A percentile compares a stretch with the other conserved stretches of the same genome.
Evolutionary conservation across 495 filamentous ascomycete species (phyloP).

Genomic region (Arthonia radiata): DNA sequence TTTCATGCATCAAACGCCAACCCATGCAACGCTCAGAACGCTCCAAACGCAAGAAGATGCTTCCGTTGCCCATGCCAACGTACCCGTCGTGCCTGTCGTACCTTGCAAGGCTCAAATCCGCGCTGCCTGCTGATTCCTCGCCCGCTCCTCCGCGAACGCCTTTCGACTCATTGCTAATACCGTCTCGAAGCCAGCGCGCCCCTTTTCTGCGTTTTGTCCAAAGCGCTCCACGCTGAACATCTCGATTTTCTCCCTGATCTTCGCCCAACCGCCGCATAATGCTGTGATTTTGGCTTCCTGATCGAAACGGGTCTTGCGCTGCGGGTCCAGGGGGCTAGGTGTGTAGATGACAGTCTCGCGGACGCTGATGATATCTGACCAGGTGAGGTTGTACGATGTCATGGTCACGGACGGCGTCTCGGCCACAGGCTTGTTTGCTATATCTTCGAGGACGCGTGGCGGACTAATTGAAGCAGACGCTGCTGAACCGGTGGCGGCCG

Average conservation of each 20-base stretch:
- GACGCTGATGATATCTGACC: constrained; percentile 62
- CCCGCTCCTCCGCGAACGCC: constrained; percentile 74
- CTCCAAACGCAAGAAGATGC: too few relatives aligned
- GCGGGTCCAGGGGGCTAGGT: constrained; percentile 26
- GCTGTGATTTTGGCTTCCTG: constrained; percentile 86
- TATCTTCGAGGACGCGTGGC: too few relatives aligned
- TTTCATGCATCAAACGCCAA: too few relatives aligned
- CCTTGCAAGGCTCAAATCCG: too few relatives aligned
- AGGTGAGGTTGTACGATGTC: constrained; percentile 79
- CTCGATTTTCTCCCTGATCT: constrained; percentile 81
- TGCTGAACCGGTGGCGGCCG: background rate
- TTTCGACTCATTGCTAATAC: constrained; percentile 83
- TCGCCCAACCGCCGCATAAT: constrained; percentile 85
- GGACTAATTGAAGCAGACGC: too few relatives aligned
- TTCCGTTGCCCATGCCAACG: too few relatives aligned
- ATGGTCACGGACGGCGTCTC: constrained; percentile 17
- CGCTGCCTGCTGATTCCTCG: constrained; percentile 10
- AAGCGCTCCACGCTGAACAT: constrained; percentile 74
- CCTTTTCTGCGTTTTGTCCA: constrained; percentile 67
- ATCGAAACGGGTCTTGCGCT: constrained; percentile 46
- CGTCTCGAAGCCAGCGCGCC: constrained; percentile 77
- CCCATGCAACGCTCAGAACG: too few relatives aligned
- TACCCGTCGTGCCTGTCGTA: too few relatives aligned
- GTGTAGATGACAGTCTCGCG: constrained; percentile 74
- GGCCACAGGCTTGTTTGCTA: background rate